Conservation (phyloP, 1,284 basidiomycete species). For the Ceraceosorus guamensis region DNA sequence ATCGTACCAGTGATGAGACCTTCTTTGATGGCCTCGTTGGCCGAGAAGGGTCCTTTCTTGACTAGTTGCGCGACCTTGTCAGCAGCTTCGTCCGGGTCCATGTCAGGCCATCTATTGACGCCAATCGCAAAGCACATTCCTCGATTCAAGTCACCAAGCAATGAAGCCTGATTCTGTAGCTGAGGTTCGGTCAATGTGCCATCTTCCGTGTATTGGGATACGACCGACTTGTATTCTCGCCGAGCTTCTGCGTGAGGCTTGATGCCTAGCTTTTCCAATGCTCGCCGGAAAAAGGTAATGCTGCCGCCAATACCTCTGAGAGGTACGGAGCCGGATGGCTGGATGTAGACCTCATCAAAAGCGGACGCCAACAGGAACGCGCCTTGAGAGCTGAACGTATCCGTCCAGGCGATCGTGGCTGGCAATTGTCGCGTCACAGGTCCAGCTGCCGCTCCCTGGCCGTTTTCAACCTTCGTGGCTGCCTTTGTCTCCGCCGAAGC, state of each 20-base stretch:
- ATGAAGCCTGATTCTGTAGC: constrained; percentile 33
- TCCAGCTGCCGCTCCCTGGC: neutral
- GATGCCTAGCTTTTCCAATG: constrained; percentile 51
- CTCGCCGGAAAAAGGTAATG: constrained; percentile 39
- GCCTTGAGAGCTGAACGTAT: constrained; percentile 49
- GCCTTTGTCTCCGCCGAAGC: constrained; percentile 13
- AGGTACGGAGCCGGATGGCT: constrained; percentile 50
- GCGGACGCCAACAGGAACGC: constrained; percentile 48
- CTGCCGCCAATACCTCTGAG: constrained; percentile 46
- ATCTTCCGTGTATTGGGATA: constrained; percentile 29
- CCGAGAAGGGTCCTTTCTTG: constrained; percentile 48
- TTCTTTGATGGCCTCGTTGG: constrained; percentile 42
- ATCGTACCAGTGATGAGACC: constrained; percentile 48
- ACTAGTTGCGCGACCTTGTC: constrained; percentile 40
- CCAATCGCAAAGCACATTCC: constrained; percentile 32
- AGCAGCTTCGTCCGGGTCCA: constrained; percentile 24
- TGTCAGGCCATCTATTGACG: constrained; percentile 28
- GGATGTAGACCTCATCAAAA: constrained; percentile 51
- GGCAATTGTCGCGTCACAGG: constrained; percentile 1
- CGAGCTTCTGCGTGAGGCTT: constrained; percentile 47
- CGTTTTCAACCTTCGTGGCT: neutral
- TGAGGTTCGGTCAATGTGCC: constrained; percentile 33
- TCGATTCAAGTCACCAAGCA: constrained; percentile 42
- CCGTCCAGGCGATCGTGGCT: constrained; percentile 49
- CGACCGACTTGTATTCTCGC: constrained; percentile 50